A percentile compares a stretch with the other conserved stretches of the same genome.
phyloP scores from a whole-genome alignment of 2,329 filamentous ascomycete genomes.

The Fusarium pseudoanthophilum region DNA sequence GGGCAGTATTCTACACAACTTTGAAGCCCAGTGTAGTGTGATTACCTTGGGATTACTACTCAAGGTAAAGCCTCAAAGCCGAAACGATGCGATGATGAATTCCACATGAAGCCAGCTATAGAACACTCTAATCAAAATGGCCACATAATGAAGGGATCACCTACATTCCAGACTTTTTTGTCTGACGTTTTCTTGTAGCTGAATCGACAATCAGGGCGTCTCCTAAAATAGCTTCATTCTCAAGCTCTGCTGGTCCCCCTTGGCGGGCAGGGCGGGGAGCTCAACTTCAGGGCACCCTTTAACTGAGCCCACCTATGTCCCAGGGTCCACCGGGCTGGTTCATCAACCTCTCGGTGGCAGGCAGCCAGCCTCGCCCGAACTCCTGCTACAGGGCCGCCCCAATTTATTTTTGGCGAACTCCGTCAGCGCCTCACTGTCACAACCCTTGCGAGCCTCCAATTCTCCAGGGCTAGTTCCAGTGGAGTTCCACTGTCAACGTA shows the following conservation, averaged over 20 bases:
- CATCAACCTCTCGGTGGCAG: conserved; percentile 1
- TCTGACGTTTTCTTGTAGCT: conserved; percentile 27
- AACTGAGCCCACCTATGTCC: conserved; percentile 3
- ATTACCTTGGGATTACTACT: conserved; percentile 10
- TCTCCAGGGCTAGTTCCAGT: conserved; percentile 14
- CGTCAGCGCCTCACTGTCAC: conserved; percentile 32
- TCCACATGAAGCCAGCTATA: conserved; percentile 21
- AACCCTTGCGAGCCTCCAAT: conserved; percentile 38
- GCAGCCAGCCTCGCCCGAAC: conserved; percentile 14
- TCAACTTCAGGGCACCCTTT: conserved; percentile 6
- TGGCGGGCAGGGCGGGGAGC: conserved; percentile 4
- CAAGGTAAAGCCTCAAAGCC: conserved; percentile 11
- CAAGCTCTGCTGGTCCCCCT: conserved; percentile 7
- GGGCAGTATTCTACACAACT: neutral
- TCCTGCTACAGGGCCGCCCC: conserved; percentile 21
- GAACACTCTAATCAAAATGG: conserved; percentile 18
- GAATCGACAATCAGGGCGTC: conserved; percentile 15
- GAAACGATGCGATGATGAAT: conserved; percentile 25
- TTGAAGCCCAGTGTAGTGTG: neutral
- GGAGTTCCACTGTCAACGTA: conserved; percentile 21
- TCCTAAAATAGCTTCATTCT: conserved; percentile 33
- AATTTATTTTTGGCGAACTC: conserved; percentile 36
- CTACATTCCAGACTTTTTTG: conserved; percentile 31
- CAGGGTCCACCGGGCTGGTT: neutral
- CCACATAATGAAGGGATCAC: conserved; percentile 21